Conservation (phyloP, 2,329 filamentous ascomycete genomes). For the Claviceps digitariae region DNA sequence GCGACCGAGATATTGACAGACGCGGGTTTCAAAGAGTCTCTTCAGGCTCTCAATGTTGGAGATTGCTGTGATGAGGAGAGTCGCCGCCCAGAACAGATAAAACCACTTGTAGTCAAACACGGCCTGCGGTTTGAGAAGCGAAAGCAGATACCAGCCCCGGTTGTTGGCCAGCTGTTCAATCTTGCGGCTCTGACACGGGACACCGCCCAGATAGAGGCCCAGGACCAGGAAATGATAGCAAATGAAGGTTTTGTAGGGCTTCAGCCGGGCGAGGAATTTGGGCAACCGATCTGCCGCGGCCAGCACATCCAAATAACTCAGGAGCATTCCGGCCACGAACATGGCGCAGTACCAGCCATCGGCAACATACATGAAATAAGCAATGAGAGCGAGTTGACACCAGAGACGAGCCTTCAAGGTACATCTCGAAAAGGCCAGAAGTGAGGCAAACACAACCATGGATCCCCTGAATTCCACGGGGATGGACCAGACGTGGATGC, state of each 20-base stretch:
- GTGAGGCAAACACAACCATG: constrained; percentile 44
- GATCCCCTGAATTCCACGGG: constrained; percentile 52
- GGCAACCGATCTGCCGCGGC: constrained; percentile 37
- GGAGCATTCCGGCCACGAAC: constrained; percentile 47
- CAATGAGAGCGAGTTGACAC: constrained; percentile 37
- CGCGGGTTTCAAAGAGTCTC: constrained; percentile 41
- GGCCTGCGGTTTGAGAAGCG: constrained; percentile 50
- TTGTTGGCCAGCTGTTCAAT: constrained; percentile 35
- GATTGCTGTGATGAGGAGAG: constrained; percentile 39
- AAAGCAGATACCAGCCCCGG: constrained; percentile 47
- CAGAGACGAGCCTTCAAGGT: constrained; percentile 39
- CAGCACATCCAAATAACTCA: constrained; percentile 47
- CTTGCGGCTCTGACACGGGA: constrained; percentile 38
- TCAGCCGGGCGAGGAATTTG: constrained; percentile 28
- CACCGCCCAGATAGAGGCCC: constrained; percentile 45
- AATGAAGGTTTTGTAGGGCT: constrained; percentile 35
- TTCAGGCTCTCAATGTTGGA: constrained; percentile 45
- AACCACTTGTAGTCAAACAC: constrained; percentile 57
- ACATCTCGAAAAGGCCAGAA: constrained; percentile 43
- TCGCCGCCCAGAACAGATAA: constrained; percentile 48
- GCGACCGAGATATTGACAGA: constrained; percentile 48
- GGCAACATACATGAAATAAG: constrained; percentile 54
- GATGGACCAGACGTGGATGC: constrained; percentile 50
- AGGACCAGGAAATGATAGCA: constrained; percentile 37
- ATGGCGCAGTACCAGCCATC: constrained; percentile 51